phyloP scores from a whole-genome alignment of 768 basidiomycete species.

The Lepiota brunneoincarnata region DNA sequence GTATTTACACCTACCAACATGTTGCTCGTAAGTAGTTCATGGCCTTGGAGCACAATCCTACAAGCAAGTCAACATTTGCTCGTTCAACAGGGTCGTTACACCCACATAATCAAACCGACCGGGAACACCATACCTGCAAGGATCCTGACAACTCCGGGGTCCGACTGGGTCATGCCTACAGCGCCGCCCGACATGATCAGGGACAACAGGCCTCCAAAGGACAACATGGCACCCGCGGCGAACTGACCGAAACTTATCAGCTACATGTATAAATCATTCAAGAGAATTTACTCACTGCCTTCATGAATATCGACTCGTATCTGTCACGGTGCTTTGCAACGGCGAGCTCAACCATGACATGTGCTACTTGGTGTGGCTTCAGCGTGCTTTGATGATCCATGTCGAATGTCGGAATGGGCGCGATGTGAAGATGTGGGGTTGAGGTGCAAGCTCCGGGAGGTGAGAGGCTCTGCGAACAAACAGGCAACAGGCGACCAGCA shows the following conservation, averaged over 20 bases:
- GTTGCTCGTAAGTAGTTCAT: slow-evolving; percentile 72
- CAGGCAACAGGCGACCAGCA: not conserved
- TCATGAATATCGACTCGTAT: slow-evolving; percentile 58
- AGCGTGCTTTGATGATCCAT: slow-evolving; percentile 39
- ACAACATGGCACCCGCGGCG: slow-evolving; percentile 69
- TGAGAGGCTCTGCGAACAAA: not conserved
- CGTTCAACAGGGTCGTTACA: not conserved
- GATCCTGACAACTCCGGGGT: slow-evolving; percentile 68
- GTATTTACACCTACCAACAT: slow-evolving; percentile 53
- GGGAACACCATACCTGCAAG: slow-evolving; percentile 71
- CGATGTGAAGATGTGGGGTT: slow-evolving; percentile 1
- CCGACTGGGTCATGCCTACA: slow-evolving; percentile 40
- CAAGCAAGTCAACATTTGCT: not conserved
- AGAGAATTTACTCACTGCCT: slow-evolving; percentile 52
- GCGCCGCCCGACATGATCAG: slow-evolving; percentile 63
- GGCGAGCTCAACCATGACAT: slow-evolving; percentile 51
- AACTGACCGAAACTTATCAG: slow-evolving; percentile 36
- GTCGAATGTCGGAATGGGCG: slow-evolving; percentile 11
- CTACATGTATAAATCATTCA: not conserved
- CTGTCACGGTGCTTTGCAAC: slow-evolving; percentile 65
- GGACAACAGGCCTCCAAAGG: slow-evolving; percentile 67
- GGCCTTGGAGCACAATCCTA: slow-evolving; percentile 72
- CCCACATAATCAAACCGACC: slow-evolving; percentile 73
- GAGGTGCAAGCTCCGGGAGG: not conserved
- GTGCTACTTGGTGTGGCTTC: slow-evolving; percentile 57